Evolutionary conservation across 768 basidiomycete genomes (phyloP).

Genomic region (Chalciporus sphaerocephalus): DNA sequence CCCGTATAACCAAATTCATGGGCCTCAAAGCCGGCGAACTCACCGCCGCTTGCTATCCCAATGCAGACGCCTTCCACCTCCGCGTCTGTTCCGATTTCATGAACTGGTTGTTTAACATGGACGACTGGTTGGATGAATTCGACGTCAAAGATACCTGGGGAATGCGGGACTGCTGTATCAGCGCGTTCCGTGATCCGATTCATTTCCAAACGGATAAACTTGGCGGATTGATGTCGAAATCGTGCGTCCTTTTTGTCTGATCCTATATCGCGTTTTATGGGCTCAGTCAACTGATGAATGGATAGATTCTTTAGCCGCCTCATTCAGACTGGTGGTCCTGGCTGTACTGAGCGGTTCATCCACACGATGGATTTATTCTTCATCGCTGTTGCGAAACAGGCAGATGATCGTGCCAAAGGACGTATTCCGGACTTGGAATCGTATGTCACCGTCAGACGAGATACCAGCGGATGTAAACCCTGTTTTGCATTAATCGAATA

Average conservation of each 20-base stretch:
- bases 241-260: constrained; percentile 28
- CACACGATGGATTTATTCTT: constrained; percentile 40
- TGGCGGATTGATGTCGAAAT: constrained; percentile 31
- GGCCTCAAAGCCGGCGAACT: constrained; percentile 65
- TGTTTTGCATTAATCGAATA: constrained; percentile 55
- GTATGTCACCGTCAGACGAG: constrained; percentile 50
- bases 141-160: constrained; percentile 29
- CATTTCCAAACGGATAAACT: constrained; percentile 26
- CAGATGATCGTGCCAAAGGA: constrained; percentile 38
- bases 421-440: constrained; percentile 44
- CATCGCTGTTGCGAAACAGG: constrained; percentile 40
- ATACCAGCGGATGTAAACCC: constrained; percentile 51
- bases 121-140: constrained; percentile 41
- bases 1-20: constrained; percentile 38
- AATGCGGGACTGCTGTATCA: constrained; percentile 29
- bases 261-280: neutral
- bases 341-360: constrained; percentile 39
- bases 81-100: constrained; percentile 67
- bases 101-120: constrained; percentile 42
- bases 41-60: constrained; percentile 60
- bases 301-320: constrained; percentile 38
- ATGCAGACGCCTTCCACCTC: constrained; percentile 50
- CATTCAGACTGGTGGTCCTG: constrained; percentile 35
- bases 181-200: constrained; percentile 28
- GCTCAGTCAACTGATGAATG: neutral